A percentile compares a stretch with the other conserved stretches of the same genome.
Evolutionary conservation across 371 early-diverging fungal species (phyloP).

Genomic region (Mortierella sp.): DNA sequence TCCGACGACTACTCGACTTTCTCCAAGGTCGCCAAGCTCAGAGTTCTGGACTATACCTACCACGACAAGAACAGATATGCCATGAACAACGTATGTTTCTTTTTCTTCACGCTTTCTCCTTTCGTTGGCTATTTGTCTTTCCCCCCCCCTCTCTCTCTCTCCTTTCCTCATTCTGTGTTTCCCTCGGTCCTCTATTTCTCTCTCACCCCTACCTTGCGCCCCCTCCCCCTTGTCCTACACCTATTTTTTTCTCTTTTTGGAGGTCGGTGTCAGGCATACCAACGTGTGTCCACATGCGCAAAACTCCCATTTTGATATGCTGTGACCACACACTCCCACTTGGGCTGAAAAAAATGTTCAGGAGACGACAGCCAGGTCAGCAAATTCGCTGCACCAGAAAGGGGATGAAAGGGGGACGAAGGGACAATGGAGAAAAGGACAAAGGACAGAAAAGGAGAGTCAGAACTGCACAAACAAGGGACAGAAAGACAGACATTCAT

Average conservation of each 20-base stretch:
- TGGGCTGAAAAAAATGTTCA: slow-evolving; percentile 9
- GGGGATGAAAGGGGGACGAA: neutral
- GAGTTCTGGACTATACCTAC: slow-evolving; percentile 76
- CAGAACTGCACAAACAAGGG: neutral
- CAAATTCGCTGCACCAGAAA: neutral
- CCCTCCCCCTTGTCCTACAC: neutral
- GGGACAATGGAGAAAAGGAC: neutral
- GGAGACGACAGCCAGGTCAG: slow-evolving; percentile 4
- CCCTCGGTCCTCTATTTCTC: neutral
- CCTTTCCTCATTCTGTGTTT: neutral
- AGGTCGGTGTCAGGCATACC: neutral
- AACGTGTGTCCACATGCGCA: slow-evolving; percentile 7
- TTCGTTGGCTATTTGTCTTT: neutral
- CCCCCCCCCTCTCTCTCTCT: neutral
- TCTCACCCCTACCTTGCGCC: neutral
- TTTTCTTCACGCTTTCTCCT: neutral
- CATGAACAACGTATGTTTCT: slow-evolving; percentile 77
- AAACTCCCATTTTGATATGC: slow-evolving; percentile 18
- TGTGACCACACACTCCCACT: neutral
- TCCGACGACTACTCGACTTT: slow-evolving; percentile 73
- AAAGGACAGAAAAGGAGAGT: slow-evolving; percentile 4
- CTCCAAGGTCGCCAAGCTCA: slow-evolving; percentile 72
- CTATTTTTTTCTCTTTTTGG: neutral
- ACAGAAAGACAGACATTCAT: neutral
- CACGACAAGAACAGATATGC: slow-evolving; percentile 80